Conservation (phyloP, 73 alveolate genomes). For the Paramecium sexaurelia region DNA sequence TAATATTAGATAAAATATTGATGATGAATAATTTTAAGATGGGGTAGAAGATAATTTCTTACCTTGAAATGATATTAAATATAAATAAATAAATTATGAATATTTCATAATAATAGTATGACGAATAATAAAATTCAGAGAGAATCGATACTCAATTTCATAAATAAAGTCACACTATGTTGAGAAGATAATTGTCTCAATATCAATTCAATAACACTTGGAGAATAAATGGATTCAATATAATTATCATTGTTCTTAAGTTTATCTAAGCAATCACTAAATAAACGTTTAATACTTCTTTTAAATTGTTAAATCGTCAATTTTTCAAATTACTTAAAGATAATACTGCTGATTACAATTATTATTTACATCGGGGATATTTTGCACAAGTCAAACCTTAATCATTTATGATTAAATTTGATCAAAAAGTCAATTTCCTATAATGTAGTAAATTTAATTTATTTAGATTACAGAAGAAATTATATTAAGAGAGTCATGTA, state of each 20-base stretch:
- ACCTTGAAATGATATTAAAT: neutral
- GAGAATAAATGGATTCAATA: neutral
- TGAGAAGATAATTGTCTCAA: neutral
- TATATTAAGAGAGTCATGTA: neutral
- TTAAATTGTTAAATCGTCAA: neutral
- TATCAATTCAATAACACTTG: neutral
- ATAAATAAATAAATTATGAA: neutral
- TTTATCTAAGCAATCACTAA: neutral
- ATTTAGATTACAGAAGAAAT: neutral
- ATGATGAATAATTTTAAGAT: slow-evolving; percentile 32
- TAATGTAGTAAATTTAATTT: neutral
- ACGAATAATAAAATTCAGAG: neutral
- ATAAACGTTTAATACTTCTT: neutral
- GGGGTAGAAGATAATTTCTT: slow-evolving; percentile 46
- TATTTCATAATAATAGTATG: neutral
- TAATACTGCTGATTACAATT: neutral
- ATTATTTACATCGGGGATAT: neutral
- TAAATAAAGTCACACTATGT: neutral
- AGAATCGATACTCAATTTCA: neutral
- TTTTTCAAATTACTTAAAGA: neutral
- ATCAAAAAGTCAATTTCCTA: neutral
- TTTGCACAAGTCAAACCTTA: neutral
- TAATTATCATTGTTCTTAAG: neutral
- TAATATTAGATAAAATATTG: neutral
- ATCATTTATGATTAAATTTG: neutral